Evolutionary conservation across 2,329 filamentous ascomycete species (phyloP).

Genomic region (Sporothrix curviconia): DNA sequence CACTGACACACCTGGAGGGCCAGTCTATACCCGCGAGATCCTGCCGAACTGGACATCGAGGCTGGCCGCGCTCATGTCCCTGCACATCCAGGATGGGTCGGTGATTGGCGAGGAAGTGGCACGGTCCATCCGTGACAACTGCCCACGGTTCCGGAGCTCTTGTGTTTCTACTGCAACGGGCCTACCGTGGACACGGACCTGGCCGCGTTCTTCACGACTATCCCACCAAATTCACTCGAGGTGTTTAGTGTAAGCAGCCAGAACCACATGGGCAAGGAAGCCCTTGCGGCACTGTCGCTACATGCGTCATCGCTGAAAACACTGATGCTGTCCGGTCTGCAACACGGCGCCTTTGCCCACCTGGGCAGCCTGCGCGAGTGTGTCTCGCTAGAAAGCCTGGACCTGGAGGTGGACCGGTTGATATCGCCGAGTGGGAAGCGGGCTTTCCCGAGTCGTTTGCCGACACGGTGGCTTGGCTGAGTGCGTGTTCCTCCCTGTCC

Average conservation of each 20-base stretch:
- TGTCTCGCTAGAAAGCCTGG: constrained; percentile 28
- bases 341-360: constrained; percentile 23
- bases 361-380: constrained; percentile 30
- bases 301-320: constrained; percentile 32
- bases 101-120: constrained; percentile 50
- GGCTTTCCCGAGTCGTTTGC: constrained; percentile 23
- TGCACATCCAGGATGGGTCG: constrained; percentile 56
- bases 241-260: constrained; percentile 53
- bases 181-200: constrained; percentile 50
- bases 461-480: constrained; percentile 28
- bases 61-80: constrained; percentile 49
- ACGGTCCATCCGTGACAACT: constrained; percentile 48
- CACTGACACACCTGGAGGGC: constrained; percentile 53
- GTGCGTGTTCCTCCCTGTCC: constrained; percentile 38
- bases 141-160: constrained; percentile 56
- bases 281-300: constrained; percentile 47
- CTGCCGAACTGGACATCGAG: constrained; percentile 54
- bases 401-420: constrained; percentile 26
- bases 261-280: constrained; percentile 47
- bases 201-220: constrained; percentile 49
- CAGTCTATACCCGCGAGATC: constrained; percentile 39
- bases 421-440: constrained; percentile 19
- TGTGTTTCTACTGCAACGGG: constrained; percentile 42
- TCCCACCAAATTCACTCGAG: constrained; percentile 51
- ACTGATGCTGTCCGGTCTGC: constrained; percentile 28